These are phyloP conservation scores for Leccinum variicolor DNA, from an alignment of 768 basidiomycete genomes.

Conservation along the genomic window DNA sequence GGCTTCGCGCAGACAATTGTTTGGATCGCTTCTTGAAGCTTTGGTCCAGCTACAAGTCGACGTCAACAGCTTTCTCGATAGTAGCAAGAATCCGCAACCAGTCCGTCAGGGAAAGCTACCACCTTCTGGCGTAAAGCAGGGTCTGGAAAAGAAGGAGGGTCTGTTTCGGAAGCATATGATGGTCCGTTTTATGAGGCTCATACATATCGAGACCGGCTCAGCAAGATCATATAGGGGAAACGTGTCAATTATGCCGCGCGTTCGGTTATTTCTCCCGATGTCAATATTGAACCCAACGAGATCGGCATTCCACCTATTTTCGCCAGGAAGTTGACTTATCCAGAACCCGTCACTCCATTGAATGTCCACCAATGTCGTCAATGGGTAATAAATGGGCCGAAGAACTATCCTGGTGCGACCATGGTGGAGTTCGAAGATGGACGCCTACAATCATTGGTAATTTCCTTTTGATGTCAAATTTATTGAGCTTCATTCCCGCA, in stretches of 20 bases:
- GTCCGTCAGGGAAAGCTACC: conserved; percentile 85
- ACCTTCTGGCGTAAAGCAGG: conserved; percentile 92
- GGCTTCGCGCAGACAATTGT: conserved; percentile 47
- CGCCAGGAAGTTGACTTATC: conserved; percentile 93
- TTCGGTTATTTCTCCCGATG: conserved; percentile 99
- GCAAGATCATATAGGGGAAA: conserved; percentile 66
- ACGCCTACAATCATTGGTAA: conserved; percentile 75
- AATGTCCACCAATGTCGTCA: conserved; percentile 89
- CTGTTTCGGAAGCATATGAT: conserved; percentile 99
- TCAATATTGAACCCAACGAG: conserved; percentile 98
- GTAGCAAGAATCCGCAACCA: conserved; percentile 88
- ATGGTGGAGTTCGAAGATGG: conserved; percentile 97
- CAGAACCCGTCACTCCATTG: conserved; percentile 90
- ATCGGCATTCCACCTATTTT: conserved; percentile 98
- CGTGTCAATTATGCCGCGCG: conserved; percentile 99
- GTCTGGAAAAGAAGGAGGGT: conserved; percentile 98
- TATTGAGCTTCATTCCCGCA: conserved; percentile 1
- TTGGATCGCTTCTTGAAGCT: conserved; percentile 70
- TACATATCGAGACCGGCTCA: not conserved
- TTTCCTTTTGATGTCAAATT: not conserved
- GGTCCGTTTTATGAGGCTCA: conserved; percentile 46
- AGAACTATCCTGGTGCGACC: conserved; percentile 86
- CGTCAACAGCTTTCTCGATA: conserved; percentile 97
- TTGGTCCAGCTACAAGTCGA: conserved; percentile 90
- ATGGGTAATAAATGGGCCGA: conserved; percentile 87